Conservation (phyloP, 73 alveolate genomes). For the Blepharisma stoltei region DNA sequence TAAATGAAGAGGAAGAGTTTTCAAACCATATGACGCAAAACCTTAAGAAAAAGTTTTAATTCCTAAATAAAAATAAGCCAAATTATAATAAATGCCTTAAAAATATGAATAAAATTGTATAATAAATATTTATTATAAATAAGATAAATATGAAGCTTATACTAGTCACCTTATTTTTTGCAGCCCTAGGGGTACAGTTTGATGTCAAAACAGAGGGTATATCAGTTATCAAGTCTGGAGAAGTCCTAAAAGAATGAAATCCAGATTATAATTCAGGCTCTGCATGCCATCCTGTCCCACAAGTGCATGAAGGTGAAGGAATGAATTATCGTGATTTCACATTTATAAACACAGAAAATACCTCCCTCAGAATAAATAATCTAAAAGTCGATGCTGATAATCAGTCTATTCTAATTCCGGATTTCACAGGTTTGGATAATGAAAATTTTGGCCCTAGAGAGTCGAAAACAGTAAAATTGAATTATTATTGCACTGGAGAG, state of each 20-base stretch:
- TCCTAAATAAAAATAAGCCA: background rate
- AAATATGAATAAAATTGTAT: too few species aligned
- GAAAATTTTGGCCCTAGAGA: background rate
- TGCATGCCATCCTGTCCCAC: background rate
- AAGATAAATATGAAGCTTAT: too few species aligned
- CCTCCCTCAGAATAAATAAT: background rate
- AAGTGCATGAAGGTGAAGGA: background rate
- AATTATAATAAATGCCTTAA: background rate
- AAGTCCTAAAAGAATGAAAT: too few species aligned
- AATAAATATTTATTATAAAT: too few species aligned
- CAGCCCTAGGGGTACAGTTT: too few species aligned
- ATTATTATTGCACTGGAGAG: background rate
- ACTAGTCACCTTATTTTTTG: too few species aligned
- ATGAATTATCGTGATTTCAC: background rate
- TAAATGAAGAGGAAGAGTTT: conserved; percentile 26
- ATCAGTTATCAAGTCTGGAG: too few species aligned
- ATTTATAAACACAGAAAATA: background rate
- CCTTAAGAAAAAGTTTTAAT: background rate
- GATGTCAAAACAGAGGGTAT: too few species aligned
- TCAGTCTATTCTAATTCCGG: background rate
- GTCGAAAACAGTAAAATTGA: background rate
- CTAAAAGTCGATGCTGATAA: background rate
- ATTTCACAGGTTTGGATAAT: background rate
- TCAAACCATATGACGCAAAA: conserved; percentile 9
- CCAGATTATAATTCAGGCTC: background rate